phyloP scores from a whole-genome alignment of 1,284 basidiomycete genomes.

The Naganishia albida region DNA sequence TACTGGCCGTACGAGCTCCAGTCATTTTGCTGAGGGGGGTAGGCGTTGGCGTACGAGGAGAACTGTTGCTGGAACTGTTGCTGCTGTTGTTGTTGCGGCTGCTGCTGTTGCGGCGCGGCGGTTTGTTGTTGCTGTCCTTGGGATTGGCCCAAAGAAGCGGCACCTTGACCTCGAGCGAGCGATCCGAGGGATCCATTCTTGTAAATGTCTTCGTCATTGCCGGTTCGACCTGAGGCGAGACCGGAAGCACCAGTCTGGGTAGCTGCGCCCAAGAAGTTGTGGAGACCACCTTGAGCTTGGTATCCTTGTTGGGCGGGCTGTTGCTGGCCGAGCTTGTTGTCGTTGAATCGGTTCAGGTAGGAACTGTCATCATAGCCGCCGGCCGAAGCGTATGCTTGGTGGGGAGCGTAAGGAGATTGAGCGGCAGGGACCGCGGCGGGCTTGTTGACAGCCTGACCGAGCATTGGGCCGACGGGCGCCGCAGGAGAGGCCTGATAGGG shows the following conservation, averaged over 20 bases:
- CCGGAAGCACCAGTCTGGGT: slow-evolving; percentile 20
- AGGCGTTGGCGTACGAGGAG: slow-evolving; percentile 23
- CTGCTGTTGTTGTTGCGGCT: slow-evolving; percentile 29
- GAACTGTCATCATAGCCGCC: slow-evolving; percentile 27
- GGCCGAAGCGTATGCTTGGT: slow-evolving; percentile 27
- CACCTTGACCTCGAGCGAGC: slow-evolving; percentile 15
- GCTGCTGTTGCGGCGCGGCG: slow-evolving; percentile 16
- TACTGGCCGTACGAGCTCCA: slow-evolving; percentile 34
- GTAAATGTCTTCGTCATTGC: slow-evolving; percentile 49
- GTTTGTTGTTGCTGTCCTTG: slow-evolving; percentile 20
- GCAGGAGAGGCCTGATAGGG: slow-evolving; percentile 50
- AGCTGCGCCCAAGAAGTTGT: slow-evolving; percentile 19
- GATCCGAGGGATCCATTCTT: slow-evolving; percentile 38
- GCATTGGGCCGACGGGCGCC: slow-evolving; percentile 40
- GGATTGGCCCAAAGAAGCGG: slow-evolving; percentile 22
- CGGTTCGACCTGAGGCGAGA: slow-evolving; percentile 35
- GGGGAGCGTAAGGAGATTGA: slow-evolving; percentile 51
- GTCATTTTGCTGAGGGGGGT: slow-evolving; percentile 31
- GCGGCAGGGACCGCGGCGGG: slow-evolving; percentile 39
- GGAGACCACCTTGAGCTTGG: slow-evolving; percentile 16
- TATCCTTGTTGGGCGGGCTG: slow-evolving; percentile 23
- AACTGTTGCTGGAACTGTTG: slow-evolving; percentile 38
- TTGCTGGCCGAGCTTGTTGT: slow-evolving; percentile 30
- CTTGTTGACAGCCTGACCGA: slow-evolving; percentile 42
- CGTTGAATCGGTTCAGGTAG: slow-evolving; percentile 29